Percentiles rank a stretch among this genome's conserved stretches.
Conservation (phyloP, 306 rosid genomes). For the Trifolium pratense region DNA sequence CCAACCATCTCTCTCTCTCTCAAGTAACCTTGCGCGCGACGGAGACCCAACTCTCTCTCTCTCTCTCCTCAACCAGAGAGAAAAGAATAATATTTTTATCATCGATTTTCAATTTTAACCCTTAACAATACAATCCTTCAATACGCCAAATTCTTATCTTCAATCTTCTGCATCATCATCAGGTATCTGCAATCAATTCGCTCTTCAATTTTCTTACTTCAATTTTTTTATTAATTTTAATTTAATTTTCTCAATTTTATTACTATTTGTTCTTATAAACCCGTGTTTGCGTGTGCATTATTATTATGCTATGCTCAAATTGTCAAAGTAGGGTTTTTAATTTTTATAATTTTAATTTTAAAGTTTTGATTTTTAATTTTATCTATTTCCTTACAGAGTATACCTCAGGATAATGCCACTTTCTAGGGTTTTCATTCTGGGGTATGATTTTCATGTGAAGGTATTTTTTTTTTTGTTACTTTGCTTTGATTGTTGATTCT, state of each 20-base stretch:
- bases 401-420: constrained; percentile 51
- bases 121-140: constrained; percentile 24
- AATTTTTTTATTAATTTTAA: not conserved
- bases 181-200: constrained; percentile 51
- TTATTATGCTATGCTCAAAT: constrained; percentile 42
- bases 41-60: constrained; percentile 48
- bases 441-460: constrained; percentile 45
- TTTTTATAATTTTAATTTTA: not conserved
- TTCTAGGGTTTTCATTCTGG: constrained; percentile 66
- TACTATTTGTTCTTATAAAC: constrained; percentile 13
- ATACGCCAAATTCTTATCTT: constrained; percentile 30
- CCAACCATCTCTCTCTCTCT: constrained; percentile 45
- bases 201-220: constrained; percentile 32
- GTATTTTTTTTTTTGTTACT: constrained; percentile 26
- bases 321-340: constrained; percentile 54
- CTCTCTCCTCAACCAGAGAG: constrained; percentile 42
- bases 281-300: constrained; percentile 48
- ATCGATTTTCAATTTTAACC: not conserved
- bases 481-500: constrained; percentile 30
- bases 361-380: not conserved
- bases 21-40: constrained; percentile 54
- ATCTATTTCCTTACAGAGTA: constrained; percentile 52
- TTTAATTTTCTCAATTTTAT: constrained; percentile 17
- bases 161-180: constrained; percentile 40
- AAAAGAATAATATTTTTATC: constrained; percentile 25